Percentiles rank a stretch among this genome's conserved stretches.
These are phyloP conservation scores for Hirsutella minnesotensis DNA, from an alignment of 2,329 filamentous ascomycete species.

Conservation along the genomic window DNA sequence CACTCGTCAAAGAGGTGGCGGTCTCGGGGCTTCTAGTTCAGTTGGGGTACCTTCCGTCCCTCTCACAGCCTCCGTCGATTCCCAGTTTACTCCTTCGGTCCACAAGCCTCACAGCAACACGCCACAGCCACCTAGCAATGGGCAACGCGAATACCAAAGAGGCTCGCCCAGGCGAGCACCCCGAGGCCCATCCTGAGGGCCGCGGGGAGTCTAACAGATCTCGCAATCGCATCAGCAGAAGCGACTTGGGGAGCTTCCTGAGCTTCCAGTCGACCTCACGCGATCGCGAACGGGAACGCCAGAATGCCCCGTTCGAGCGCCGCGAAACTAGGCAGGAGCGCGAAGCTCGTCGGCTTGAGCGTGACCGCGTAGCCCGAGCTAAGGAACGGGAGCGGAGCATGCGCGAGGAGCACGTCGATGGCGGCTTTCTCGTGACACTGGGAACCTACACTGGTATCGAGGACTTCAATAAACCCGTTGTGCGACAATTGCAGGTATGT, in stretches of 20 bases:
- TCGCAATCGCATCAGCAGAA: conserved; percentile 23
- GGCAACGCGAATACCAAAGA: conserved; percentile 29
- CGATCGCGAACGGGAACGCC: conserved; percentile 24
- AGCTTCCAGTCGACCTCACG: conserved; percentile 28
- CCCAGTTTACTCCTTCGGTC: too few species aligned
- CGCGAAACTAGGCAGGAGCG: conserved; percentile 86
- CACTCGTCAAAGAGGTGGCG: background rate
- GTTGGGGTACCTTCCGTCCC: too few species aligned
- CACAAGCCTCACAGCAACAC: background rate
- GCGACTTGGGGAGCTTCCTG: conserved; percentile 34
- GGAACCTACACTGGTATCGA: conserved; percentile 87
- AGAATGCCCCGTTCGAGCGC: conserved; percentile 43
- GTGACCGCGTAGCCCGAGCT: conserved; percentile 60
- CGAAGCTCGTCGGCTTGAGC: conserved; percentile 75
- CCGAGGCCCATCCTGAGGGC: conserved; percentile 10
- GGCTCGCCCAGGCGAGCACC: conserved; percentile 18
- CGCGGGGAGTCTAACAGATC: conserved; percentile 12
- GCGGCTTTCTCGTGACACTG: conserved; percentile 86
- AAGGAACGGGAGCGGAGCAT: conserved; percentile 87
- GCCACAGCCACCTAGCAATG: conserved; percentile 14
- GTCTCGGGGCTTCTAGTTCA: background rate
- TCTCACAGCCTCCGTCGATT: too few species aligned
- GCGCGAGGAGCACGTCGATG: conserved; percentile 84
- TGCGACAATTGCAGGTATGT: conserved; percentile 79
- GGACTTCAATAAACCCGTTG: conserved; percentile 82